phyloP scores from a whole-genome alignment of 2,329 filamentous ascomycete genomes.

The Pseudocercospora cruenta region DNA sequence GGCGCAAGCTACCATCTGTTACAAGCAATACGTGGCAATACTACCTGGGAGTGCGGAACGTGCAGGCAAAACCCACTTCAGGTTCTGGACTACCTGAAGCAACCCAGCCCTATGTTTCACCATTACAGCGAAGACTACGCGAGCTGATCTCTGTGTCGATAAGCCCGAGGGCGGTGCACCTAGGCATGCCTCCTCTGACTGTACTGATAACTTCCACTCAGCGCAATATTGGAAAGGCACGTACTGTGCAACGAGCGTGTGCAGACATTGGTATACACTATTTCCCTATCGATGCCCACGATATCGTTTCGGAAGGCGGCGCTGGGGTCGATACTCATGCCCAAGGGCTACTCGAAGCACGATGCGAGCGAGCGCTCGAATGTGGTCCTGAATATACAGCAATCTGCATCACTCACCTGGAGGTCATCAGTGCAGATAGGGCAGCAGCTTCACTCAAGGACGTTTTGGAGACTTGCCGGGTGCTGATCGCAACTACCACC shows the following conservation, averaged over 20 bases:
- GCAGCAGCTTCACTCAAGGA: conserved; percentile 86
- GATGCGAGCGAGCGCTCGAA: conserved; percentile 84
- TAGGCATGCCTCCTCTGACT: conserved; percentile 84
- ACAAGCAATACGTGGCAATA: conserved; percentile 83
- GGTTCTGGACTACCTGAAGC: conserved; percentile 39
- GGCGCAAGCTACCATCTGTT: conserved; percentile 75
- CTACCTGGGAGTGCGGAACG: conserved; percentile 76
- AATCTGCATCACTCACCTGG: conserved; percentile 84
- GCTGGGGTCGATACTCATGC: conserved; percentile 91
- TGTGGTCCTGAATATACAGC: conserved; percentile 84
- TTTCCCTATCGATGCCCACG: conserved; percentile 87
- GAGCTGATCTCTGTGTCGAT: conserved; percentile 88
- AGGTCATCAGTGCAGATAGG: conserved; percentile 86
- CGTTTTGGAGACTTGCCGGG: conserved; percentile 75
- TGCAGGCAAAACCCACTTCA: conserved; percentile 58
- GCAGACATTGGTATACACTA: conserved; percentile 88
- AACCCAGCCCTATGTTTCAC: conserved; percentile 48
- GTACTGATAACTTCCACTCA: conserved; percentile 90
- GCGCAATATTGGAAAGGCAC: conserved; percentile 89
- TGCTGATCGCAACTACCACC: conserved; percentile 90
- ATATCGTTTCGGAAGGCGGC: conserved; percentile 89
- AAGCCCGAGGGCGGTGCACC: conserved; percentile 80
- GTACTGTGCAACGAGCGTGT: conserved; percentile 74
- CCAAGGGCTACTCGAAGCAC: conserved; percentile 83
- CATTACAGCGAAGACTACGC: conserved; percentile 66